These are phyloP conservation scores for Lecanoromycetidae sp. DNA, from an alignment of 2,329 filamentous ascomycete species.

Conservation along the genomic window DNA sequence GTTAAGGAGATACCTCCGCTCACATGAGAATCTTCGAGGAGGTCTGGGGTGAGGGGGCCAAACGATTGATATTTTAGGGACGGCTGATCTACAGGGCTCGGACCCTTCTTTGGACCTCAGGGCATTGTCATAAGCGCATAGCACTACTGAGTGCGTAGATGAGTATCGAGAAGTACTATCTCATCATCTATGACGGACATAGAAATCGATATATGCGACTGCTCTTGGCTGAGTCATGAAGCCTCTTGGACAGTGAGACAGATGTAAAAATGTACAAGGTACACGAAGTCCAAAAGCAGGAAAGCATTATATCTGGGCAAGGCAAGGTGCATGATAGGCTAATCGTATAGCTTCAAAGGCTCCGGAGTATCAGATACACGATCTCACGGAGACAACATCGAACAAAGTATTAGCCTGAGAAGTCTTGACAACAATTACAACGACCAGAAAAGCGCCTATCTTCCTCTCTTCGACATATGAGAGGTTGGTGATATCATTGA, in stretches of 20 bases:
- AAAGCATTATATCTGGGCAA: background rate
- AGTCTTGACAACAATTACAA: too few species aligned
- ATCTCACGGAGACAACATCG: background rate
- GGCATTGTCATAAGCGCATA: background rate
- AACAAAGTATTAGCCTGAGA: background rate
- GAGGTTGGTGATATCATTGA: background rate
- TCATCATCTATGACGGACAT: background rate
- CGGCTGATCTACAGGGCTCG: background rate
- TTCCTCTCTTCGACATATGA: background rate
- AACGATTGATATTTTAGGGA: background rate
- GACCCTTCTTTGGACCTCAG: background rate
- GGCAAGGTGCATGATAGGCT: slow-evolving; percentile 1
- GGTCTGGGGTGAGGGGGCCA: background rate
- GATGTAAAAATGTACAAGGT: slow-evolving; percentile 1
- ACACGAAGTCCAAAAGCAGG: background rate
- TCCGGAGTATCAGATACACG: background rate
- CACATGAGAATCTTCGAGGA: background rate
- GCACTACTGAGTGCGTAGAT: background rate
- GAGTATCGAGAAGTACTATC: background rate
- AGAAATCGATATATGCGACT: background rate
- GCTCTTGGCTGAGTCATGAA: background rate
- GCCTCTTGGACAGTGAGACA: background rate
- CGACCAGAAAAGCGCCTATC: background rate
- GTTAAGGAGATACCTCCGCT: background rate
- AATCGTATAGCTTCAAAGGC: background rate